A percentile compares a stretch with the other conserved stretches of the same genome.
Evolutionary conservation across 176 grass and related monocot species (phyloP).

Genomic region (Miscanthus lutarioriparius): DNA sequence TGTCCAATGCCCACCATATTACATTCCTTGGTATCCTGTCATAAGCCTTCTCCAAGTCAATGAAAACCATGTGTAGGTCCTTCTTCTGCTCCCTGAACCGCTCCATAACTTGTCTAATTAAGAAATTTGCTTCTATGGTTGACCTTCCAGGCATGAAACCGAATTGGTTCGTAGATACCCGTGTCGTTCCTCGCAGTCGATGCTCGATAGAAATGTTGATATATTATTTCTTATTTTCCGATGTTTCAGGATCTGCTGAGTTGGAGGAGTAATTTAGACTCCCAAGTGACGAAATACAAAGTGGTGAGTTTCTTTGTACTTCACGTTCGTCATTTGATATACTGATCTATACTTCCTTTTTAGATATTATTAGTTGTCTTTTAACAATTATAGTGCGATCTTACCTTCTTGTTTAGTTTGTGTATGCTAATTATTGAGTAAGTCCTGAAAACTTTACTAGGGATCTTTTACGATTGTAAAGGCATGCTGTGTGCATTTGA

Average conservation of each 20-base stretch:
- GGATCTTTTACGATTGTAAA: background rate
- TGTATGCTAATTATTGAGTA: background rate
- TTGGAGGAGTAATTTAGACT: constrained; percentile 88
- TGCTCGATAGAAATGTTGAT: background rate
- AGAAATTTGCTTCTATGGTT: too few relatives aligned
- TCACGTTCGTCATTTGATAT: background rate
- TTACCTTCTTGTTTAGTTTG: background rate
- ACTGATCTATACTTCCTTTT: background rate
- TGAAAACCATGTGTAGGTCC: too few relatives aligned
- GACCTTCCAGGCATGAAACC: too few relatives aligned
- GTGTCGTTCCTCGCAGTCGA: too few relatives aligned
- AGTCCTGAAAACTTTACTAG: background rate
- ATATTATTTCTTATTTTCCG: background rate
- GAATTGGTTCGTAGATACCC: too few relatives aligned
- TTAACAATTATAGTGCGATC: background rate
- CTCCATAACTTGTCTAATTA: too few relatives aligned
- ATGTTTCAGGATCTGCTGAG: constrained; percentile 78
- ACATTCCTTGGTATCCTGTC: too few relatives aligned
- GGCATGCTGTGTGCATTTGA: background rate
- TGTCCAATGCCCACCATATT: too few relatives aligned
- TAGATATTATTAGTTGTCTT: background rate
- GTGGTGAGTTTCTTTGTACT: constrained; percentile 51
- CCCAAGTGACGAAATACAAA: constrained; percentile 94
- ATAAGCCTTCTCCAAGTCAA: too few relatives aligned
- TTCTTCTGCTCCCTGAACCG: too few relatives aligned